These are phyloP conservation scores for Hypoxylon sp. DNA, from an alignment of 2,329 filamentous ascomycete species.

Conservation along the genomic window DNA sequence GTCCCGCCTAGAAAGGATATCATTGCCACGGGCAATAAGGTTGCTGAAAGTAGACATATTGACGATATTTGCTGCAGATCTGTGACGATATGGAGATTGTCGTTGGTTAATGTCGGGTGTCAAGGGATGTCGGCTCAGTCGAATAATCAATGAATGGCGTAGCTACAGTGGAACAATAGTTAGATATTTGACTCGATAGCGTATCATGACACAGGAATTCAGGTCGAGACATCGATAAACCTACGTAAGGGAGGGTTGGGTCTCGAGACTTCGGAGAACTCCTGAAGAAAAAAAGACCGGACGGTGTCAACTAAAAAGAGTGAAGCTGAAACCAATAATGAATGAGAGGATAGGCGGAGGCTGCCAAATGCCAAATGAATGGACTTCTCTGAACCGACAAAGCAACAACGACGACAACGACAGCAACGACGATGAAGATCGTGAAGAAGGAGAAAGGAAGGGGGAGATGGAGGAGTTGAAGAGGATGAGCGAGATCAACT, in stretches of 20 bases:
- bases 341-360: slow-evolving; percentile 57
- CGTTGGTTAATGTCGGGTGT: slow-evolving; percentile 42
- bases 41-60: slow-evolving; percentile 56
- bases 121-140: slow-evolving; percentile 46
- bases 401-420: slow-evolving; percentile 53
- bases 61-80: slow-evolving; percentile 36
- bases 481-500: slow-evolving; percentile 46
- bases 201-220: slow-evolving; percentile 20
- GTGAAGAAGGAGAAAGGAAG: slow-evolving; percentile 53
- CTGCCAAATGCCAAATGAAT: slow-evolving; percentile 51
- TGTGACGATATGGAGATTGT: slow-evolving; percentile 40
- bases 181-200: slow-evolving; percentile 44
- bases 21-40: slow-evolving; percentile 58
- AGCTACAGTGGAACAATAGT: slow-evolving; percentile 45
- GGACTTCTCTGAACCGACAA: slow-evolving; percentile 49
- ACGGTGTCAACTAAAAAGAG: slow-evolving; percentile 64
- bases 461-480: slow-evolving; percentile 41
- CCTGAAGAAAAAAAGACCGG: slow-evolving; percentile 62
- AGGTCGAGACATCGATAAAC: slow-evolving; percentile 44
- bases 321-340: slow-evolving; percentile 63
- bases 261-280: slow-evolving; percentile 53
- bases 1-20: slow-evolving; percentile 65
- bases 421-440: slow-evolving; percentile 55
- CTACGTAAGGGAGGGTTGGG: slow-evolving; percentile 53
- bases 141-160: slow-evolving; percentile 46